These are phyloP conservation scores for Hippophae gyantsensis DNA, from an alignment of 306 rosid genomes.

Conservation along the genomic window DNA sequence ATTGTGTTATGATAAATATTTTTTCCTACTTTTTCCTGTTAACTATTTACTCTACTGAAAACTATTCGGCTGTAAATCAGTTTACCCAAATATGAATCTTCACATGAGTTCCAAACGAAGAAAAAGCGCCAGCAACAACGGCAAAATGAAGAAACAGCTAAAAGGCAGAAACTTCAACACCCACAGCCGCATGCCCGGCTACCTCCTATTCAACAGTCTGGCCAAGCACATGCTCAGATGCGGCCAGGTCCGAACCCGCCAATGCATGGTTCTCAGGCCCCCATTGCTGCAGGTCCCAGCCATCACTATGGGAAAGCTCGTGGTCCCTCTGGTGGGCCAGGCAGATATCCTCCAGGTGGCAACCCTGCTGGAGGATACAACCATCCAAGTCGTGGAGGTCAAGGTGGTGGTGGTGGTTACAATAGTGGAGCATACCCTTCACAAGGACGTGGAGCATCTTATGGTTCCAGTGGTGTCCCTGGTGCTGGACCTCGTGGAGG, in stretches of 20 bases:
- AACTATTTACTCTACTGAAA: not conserved
- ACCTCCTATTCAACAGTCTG: conserved; percentile 45
- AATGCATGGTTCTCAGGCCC: conserved; percentile 30
- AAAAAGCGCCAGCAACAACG: conserved; percentile 45
- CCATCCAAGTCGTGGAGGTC: conserved; percentile 38
- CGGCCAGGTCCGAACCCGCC: conserved; percentile 41
- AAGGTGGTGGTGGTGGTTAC: conserved; percentile 32
- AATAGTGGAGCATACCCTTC: conserved; percentile 32
- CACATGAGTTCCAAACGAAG: conserved; percentile 48
- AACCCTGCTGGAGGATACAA: conserved; percentile 34
- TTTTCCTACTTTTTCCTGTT: not conserved
- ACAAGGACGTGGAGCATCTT: conserved; percentile 44
- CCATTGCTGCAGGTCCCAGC: conserved; percentile 35
- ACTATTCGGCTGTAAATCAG: conserved; percentile 16
- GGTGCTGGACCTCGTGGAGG: conserved; percentile 41
- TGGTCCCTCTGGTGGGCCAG: conserved; percentile 43
- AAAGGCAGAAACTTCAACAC: conserved; percentile 45
- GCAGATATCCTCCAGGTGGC: conserved; percentile 32
- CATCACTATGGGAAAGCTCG: conserved; percentile 41
- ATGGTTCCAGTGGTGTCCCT: conserved; percentile 33
- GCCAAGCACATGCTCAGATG: conserved; percentile 42
- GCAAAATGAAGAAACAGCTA: conserved; percentile 41
- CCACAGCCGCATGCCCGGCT: conserved; percentile 38
- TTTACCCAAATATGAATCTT: conserved; percentile 39
- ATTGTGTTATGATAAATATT: too few relatives aligned